Base-by-base conservation (phyloP, 768 basidiomycete species). In the Kwoniella sp. region DNA sequence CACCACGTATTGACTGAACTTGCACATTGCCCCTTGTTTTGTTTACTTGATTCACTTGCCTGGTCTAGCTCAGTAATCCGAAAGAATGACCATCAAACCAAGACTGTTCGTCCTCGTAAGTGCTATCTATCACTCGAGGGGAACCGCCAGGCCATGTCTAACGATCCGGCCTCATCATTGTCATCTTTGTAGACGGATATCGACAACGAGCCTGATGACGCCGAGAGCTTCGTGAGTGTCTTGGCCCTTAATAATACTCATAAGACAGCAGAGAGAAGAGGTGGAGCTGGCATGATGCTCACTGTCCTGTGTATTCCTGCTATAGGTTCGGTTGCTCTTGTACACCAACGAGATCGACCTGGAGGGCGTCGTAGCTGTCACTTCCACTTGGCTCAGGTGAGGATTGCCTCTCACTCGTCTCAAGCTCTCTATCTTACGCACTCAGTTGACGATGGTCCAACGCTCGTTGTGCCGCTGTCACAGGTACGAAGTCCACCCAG, bases 171-270 rank as follows among this genome's bases (percentile, higher is more conserved):
- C n/a, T n/a, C n/a, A n/a, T n/a, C n/a, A n/a, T n/a, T n/a, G n/a
- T n/a, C n/a, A n/a, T n/a, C n/a, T n/a, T n/a, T n/a, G 41, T 22
- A 58, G 57, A 58, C 57, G 3, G 57, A 58, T 22, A 58, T 58
- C 57, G 57, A 58, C 11, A 58, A 58, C n/a, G 57, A 58, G 25
- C 57, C 57, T 8, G 57, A 58, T 47, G 57, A 58, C 38, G 38
- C 57, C 20, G 22, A 58, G 41, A 41, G 37, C 29, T 38, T 58
- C 12, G 51, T 53, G 25, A 53, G 51, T 53, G 23, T 30, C 11
- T 45, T 12, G n/a, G n/a, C n/a, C n/a, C n/a, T n/a, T n/a, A n/a
- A n/a, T n/a, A n/a, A n/a, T n/a, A n/a, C n/a, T n/a, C n/a, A n/a
- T n/a, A n/a, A n/a, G n/a, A n/a, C n/a, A n/a, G n/a, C n/a, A n/a